Conservation (phyloP, 2,329 filamentous ascomycete genomes). For the Colletotrichum chlorophyti region DNA sequence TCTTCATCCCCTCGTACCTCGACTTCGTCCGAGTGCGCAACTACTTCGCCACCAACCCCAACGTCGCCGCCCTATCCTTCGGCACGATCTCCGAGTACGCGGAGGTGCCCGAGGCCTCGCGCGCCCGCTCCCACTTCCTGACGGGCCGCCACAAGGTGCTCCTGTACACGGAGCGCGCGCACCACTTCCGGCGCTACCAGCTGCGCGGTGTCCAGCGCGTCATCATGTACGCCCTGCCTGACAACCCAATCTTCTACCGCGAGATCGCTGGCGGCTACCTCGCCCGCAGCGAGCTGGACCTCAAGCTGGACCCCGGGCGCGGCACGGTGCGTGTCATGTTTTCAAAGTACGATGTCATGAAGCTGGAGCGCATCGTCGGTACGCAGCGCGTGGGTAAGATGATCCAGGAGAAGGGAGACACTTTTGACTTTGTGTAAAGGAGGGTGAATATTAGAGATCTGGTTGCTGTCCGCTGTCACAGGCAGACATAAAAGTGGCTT, state of each 20-base stretch:
- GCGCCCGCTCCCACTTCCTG: constrained; percentile 87
- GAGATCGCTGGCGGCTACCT: constrained; percentile 77
- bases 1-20: constrained; percentile 93
- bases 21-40: constrained; percentile 95
- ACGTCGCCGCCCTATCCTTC: constrained; percentile 67
- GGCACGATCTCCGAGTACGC: constrained; percentile 91
- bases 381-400: constrained; percentile 82
- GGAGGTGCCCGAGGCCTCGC: constrained; percentile 76
- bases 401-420: constrained; percentile 84
- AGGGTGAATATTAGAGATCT: constrained; percentile 14
- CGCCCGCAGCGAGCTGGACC: constrained; percentile 62
- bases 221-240: constrained; percentile 89
- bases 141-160: constrained; percentile 82
- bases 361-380: constrained; percentile 87
- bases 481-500: constrained; percentile 27
- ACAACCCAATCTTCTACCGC: constrained; percentile 83
- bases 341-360: constrained; percentile 87
- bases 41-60: constrained; percentile 77
- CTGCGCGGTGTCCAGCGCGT: constrained; percentile 82
- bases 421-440: constrained; percentile 87
- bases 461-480: neutral
- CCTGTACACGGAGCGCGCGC: constrained; percentile 93
- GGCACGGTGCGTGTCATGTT: constrained; percentile 73
- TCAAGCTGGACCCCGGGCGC: constrained; percentile 61
- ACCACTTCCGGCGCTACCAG: constrained; percentile 91